Conservation (phyloP, 129 eudicot genomes). For the Mikania micrantha region DNA sequence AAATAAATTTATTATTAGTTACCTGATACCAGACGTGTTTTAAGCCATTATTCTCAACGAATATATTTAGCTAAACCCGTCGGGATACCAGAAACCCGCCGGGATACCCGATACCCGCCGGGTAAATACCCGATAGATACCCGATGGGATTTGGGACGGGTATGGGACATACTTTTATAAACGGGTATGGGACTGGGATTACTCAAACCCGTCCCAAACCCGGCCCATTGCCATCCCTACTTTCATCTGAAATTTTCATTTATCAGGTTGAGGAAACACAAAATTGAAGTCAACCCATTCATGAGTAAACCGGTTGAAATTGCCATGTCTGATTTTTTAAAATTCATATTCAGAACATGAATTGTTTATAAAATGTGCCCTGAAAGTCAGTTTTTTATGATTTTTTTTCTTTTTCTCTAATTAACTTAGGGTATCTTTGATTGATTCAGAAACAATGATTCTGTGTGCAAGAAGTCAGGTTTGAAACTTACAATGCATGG, state of each 20-base stretch:
- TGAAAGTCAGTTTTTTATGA: neutral
- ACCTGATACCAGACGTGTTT: no score
- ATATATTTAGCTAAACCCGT: no score
- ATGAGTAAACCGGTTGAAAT: neutral
- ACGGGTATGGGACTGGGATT: no score
- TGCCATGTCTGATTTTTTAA: neutral
- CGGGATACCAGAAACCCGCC: no score
- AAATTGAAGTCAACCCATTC: neutral
- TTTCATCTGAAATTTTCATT: neutral
- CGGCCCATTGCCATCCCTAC: no score
- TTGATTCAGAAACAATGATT: constrained; percentile 28
- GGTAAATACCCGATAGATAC: no score
- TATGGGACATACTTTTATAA: no score
- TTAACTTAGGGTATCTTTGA: neutral
- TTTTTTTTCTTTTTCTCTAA: neutral
- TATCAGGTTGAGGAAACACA: neutral
- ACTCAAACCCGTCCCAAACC: no score
- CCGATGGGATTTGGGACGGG: no score
- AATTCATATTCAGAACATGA: neutral
- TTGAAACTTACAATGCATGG: neutral
- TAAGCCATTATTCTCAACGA: no score
- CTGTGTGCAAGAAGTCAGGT: neutral
- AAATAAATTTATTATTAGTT: no score
- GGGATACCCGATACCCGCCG: no score
- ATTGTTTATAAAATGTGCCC: neutral